phyloP scores from a whole-genome alignment of 2,329 filamentous ascomycete genomes.

The Blumeriella jaapii region DNA sequence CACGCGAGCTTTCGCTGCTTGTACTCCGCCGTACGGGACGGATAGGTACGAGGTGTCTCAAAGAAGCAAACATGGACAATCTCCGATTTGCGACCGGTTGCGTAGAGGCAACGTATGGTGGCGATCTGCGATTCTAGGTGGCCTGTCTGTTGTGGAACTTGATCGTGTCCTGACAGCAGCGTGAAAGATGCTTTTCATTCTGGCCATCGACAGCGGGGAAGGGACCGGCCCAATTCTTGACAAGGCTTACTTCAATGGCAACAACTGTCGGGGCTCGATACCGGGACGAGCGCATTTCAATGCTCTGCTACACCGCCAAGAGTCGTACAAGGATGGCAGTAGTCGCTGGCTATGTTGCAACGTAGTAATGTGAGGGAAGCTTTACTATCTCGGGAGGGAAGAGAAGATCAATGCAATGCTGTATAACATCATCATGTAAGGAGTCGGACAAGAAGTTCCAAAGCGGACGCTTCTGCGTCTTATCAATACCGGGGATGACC shows the following conservation, averaged over 20 bases:
- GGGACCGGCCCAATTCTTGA: background rate
- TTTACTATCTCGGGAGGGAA: background rate
- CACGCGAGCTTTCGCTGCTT: conserved; percentile 2
- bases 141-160: conserved; percentile 3
- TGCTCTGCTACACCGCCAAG: background rate
- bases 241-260: background rate
- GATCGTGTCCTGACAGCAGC: conserved; percentile 2
- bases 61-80: conserved; percentile 2
- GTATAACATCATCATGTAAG: conserved; percentile 10
- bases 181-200: conserved; percentile 3
- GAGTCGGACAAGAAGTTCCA: conserved; percentile 6
- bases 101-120: background rate
- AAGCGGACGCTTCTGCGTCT: background rate
- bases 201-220: background rate
- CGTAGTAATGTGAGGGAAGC: conserved; percentile 3
- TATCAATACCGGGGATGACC: conserved; percentile 5
- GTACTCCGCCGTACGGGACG: too few relatives aligned
- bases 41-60: conserved; percentile 1
- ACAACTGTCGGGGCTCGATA: too few relatives aligned
- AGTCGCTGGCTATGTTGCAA: conserved; percentile 2
- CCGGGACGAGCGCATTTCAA: too few relatives aligned
- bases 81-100: background rate
- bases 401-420: too few relatives aligned
- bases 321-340: conserved; percentile 1
- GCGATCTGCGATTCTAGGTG: background rate